Base-by-base conservation (phyloP, 495 filamentous ascomycete genomes). In the Penicillium crystallinum region DNA sequence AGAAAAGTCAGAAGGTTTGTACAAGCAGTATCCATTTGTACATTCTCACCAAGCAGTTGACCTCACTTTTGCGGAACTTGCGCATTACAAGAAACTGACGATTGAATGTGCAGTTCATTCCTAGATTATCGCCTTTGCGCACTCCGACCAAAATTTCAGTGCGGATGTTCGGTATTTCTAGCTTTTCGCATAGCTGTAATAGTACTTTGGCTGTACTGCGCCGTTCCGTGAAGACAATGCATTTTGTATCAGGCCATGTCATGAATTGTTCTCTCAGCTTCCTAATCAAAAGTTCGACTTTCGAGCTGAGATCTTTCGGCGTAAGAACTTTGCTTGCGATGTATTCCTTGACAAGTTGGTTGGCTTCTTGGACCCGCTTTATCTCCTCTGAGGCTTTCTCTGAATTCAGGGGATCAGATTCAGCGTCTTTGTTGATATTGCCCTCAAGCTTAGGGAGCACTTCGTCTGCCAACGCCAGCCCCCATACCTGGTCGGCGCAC, bases 401-500 rank as follows among this genome's bases (percentile, higher is more conserved):
- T 8, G 71, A 41, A 37, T 63, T 50, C 38, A 42, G 40, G 11
- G 51, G 46, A 56, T 62, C 50, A 14, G 46, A 17, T 22, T 63
- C 38, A 45, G 62, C 70, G 65, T 34, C 68, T 61, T 34, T 77
- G 67, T 53, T 86, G 72, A 44, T 77, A 70, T 56, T 75, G 71
- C 48, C 78, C 69, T 87, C 80, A 7, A 90, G 63, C 54, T 83
- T 89, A 5, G 77, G 75, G 0, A 79, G 58, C 48, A 89, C 78
- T 6, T 83, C 78, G 22, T 89, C 84, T 0, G 72, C 72, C 7
- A 97, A 71, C n/a, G 82, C 82, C 41, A 86, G 78, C 21, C 72
- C 68, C 90, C 92, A 96, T 36, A 87, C 79, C 22, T 80, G 72
- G 64, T 99, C 92, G n/a, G 90, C 80, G 56, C 86, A 88, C 93